Conservation (phyloP, 2,329 filamentous ascomycete species). For the Aspergillus fumigatiaffinis region DNA sequence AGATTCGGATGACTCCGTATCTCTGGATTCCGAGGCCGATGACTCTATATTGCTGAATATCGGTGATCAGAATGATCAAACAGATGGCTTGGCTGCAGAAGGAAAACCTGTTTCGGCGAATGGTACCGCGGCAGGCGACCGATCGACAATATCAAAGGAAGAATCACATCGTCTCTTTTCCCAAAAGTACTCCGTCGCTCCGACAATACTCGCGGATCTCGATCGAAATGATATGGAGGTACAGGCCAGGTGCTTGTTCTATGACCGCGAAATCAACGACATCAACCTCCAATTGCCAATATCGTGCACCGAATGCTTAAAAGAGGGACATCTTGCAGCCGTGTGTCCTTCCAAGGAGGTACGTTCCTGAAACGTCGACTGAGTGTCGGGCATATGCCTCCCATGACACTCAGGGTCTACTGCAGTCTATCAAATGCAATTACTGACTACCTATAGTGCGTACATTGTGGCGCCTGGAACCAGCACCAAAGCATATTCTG, state of each 20-base stretch:
- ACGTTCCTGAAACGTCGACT: constrained; percentile 9
- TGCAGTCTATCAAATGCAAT: neutral
- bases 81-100: constrained; percentile 12
- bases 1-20: constrained; percentile 30
- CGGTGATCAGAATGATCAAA: constrained; percentile 18
- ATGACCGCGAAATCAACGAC: constrained; percentile 33
- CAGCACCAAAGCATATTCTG: constrained; percentile 39
- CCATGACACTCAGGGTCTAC: neutral
- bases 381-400: no score
- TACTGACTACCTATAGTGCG: constrained; percentile 27
- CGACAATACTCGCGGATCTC: constrained; percentile 36
- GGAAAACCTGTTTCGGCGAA: constrained; percentile 7
- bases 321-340: constrained; percentile 40
- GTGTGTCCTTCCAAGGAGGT: constrained; percentile 44
- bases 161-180: constrained; percentile 31
- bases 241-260: constrained; percentile 40
- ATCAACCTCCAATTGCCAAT: constrained; percentile 41
- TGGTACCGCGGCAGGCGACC: neutral
- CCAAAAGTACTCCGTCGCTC: constrained; percentile 32
- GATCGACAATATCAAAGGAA: constrained; percentile 26
- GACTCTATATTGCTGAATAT: constrained; percentile 44
- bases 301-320: constrained; percentile 41
- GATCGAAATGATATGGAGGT: constrained; percentile 35
- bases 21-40: constrained; percentile 34
- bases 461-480: constrained; percentile 41